Evolutionary conservation across 2,329 filamentous ascomycete species (phyloP), one percentile per base, ranked within the genome.

Genomic region (Cladosporium austrohemisphaericum): DNA sequence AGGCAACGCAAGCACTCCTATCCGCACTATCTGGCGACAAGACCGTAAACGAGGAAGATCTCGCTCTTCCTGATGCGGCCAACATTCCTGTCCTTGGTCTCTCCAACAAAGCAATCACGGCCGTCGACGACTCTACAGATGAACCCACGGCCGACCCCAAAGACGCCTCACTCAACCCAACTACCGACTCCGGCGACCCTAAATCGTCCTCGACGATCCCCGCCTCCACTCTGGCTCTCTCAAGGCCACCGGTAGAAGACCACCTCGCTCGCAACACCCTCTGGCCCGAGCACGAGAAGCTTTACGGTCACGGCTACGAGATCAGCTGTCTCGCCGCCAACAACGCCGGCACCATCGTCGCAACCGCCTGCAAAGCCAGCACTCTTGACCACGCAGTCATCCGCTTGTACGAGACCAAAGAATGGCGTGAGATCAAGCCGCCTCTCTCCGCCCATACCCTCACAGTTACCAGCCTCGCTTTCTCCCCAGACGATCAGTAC

Each of bases 301-400:
- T 98, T 1, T 98, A 98, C 69, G 93, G 93, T 1, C 93, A 98
- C 69, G 93, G 93, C 23, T 96, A 96, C 70, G 93, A 98, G 68
- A 92, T 98, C 41, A 95, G 89, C 2, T 86, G 88, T 29, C 80
- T 95, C 13, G 87, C 91, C 9, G 79, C 85, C 6, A 89, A 83
- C 61, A 80, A 87, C 62, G 83, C 90, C 59, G 85, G 86, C 10
- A 74, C 69, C 3, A 68, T 96, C 18, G 78, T 98, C 11, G 93
- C 93, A 25, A 96, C 91, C 46, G 90, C 93, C 2, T 98, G 93
- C 73, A 88, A 87, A 62, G 93, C 93, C 14, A 95, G 85, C 64
- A 94, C 90, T 1, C 76, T 92, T 50, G 93, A 96, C 66, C 93
- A 98, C 65, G 93, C 93, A 35, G 91, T 97, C 31, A 88, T 98